Evolutionary conservation across 2,329 filamentous ascomycete species (phyloP).

Genomic region (Colletotrichum chlorophyti): DNA sequence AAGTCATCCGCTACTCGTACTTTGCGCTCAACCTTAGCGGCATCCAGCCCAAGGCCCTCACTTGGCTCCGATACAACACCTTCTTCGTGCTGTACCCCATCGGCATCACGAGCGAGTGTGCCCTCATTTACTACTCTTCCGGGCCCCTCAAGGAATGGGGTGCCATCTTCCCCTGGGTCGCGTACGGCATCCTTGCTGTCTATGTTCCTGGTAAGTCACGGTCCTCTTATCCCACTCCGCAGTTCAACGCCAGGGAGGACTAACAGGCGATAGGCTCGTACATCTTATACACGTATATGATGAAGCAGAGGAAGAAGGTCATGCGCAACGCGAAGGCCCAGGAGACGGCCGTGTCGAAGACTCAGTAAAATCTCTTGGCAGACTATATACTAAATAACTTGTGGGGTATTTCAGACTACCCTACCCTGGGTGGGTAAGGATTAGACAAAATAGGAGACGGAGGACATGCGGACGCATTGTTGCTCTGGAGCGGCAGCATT

Average conservation of each 20-base stretch:
- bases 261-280: constrained; percentile 65
- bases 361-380: not conserved
- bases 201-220: constrained; percentile 78
- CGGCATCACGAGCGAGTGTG: constrained; percentile 87
- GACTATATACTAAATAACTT: not conserved
- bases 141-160: constrained; percentile 59
- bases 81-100: constrained; percentile 94
- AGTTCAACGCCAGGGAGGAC: not conserved
- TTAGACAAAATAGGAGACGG: constrained; percentile 13
- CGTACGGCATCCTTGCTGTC: constrained; percentile 71
- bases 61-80: constrained; percentile 88
- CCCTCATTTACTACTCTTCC: constrained; percentile 76
- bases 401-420: constrained; percentile 14
- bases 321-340: constrained; percentile 66
- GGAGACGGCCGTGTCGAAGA: constrained; percentile 33
- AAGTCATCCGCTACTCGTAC: constrained; percentile 92
- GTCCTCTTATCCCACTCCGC: constrained; percentile 14
- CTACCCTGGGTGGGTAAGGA: constrained; percentile 15
- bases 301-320: constrained; percentile 84
- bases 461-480: not conserved
- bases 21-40: constrained; percentile 78
- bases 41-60: constrained; percentile 68
- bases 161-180: constrained; percentile 60
- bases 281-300: constrained; percentile 93
- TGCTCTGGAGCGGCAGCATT: not conserved